These are phyloP conservation scores for Neonectria faginata DNA, from an alignment of 2,329 filamentous ascomycete genomes.

Conservation along the genomic window DNA sequence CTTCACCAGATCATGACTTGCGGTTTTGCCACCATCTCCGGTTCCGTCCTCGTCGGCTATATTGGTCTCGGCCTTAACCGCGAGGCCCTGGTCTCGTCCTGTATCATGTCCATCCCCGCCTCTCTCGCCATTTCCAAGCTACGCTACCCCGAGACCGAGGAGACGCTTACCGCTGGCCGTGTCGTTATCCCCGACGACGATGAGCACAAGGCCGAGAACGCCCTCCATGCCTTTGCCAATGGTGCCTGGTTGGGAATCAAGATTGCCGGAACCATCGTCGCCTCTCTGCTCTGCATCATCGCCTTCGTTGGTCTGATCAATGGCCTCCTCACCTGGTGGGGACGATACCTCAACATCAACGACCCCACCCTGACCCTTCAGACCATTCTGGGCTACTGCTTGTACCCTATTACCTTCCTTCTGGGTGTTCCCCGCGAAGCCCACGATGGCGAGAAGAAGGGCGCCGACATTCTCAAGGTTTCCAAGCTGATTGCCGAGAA, in stretches of 20 bases:
- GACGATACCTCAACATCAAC: constrained; percentile 79
- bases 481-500: constrained; percentile 85
- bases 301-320: constrained; percentile 80
- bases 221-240: constrained; percentile 85
- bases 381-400: constrained; percentile 80
- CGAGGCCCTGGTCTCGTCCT: constrained; percentile 88
- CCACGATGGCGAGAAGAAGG: too few species aligned
- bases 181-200: constrained; percentile 85
- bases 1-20: constrained; percentile 94
- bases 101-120: constrained; percentile 95
- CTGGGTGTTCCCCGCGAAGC: constrained; percentile 75
- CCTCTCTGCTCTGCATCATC: constrained; percentile 85
- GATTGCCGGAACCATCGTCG: constrained; percentile 85
- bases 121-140: constrained; percentile 91
- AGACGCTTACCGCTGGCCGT: constrained; percentile 83
- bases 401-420: constrained; percentile 84
- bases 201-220: constrained; percentile 80
- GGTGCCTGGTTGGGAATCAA: constrained; percentile 89
- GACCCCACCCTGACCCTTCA: constrained; percentile 77
- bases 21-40: constrained; percentile 92
- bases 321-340: constrained; percentile 86
- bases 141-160: constrained; percentile 88
- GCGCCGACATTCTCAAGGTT: constrained; percentile 74
- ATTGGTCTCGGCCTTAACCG: constrained; percentile 85
- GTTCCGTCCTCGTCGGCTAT: constrained; percentile 87